Evolutionary conservation across 306 rosid genomes (phyloP), one percentile per base, ranked within the genome.

Genomic region (Ziziphus jujuba): DNA sequence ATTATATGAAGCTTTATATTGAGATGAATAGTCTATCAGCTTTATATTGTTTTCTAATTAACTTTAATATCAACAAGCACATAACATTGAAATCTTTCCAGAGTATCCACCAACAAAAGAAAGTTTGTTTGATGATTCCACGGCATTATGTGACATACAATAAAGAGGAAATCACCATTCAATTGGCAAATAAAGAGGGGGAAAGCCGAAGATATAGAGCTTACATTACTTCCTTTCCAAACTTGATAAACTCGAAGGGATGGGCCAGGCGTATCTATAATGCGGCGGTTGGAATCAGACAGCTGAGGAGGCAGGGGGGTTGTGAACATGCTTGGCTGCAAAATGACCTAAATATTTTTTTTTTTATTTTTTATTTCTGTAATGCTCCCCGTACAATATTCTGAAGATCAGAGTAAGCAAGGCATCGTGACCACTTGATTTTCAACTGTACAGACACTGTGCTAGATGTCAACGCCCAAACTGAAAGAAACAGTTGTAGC

Each of bases 151-250:
- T 50, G 55, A 3, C 9, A 5, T 50, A 12, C 45, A 50, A 19
- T n/a, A 16, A 6, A 50, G 55, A 50, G 11, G 17, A 16, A 50
- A 23, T 50, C 55, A 50, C 22, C 24, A 16, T 50, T 2, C 20
- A 4, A 50, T 50, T 7, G 21, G 10, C 1, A 34, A 22, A 3
- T 25, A 56, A 13, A 56, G 20, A 36, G 47, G 36, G 36, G 3
- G 14, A 9, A 34, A 2, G 36, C 8, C 33, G 47, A 51, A n/a
- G 36, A 9, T 2, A 45, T 5, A 9, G 14, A 6, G 24, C 77
- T 59, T 72, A 79, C 84, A 54, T 79, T 79, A 73, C 56, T 79
- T 71, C 84, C 84, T 74, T 74, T 79, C 84, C 84, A 79, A 54
- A 75, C 59, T 65, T 79, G 67, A 70, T 65, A 79, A 35, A 74